Evolutionary conservation across 805 yeast genomes (phyloP), one percentile per base, ranked within the genome.

Genomic region (Cyberlindnera nakhonratchasimensis): DNA sequence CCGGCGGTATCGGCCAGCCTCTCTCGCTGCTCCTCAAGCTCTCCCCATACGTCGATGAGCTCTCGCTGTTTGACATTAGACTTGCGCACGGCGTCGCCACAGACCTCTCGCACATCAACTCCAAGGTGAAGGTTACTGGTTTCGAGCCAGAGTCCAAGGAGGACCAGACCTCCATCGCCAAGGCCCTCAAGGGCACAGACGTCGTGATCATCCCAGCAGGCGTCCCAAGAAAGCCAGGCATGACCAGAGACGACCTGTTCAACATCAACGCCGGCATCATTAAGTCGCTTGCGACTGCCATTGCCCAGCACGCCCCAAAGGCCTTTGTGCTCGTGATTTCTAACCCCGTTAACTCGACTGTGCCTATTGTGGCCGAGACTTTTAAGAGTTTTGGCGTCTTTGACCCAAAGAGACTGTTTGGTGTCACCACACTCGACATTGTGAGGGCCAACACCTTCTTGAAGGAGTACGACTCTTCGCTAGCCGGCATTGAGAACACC

Each of bases 1-100:
- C 91, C 41, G 96, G 96, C 56, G 96, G 96, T 47, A 88, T 88
- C 61, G 96, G 96, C 42, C 96, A 89, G 72, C 95, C 96, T 32
- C 73, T 88, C 48, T 86, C 96, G 12, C 77, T 89, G 42, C 73
- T 88, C 50, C 71, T 88, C 54, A 88, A 88, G 66, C 69, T 87
- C 46, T 77, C 80, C 54, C 79, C 78, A 39, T 46, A 51, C 29
- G 70, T 82, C 37, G 70, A 72, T 46, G 80, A 82, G 54, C 72
- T 88, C 54, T 79, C 95, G 5, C 73, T 88, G 45, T 88, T 79
- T 66, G 96, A 89, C 70, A 88, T 89, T 34, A 90, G 86, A 59
- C 77, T 81, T 57, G 77, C 83, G 24, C 84, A 85, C 37, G 96
- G 96, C 54, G 95, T 88, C 29, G 89, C 89, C 16, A 85, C 95